Percentiles rank a stretch among this genome's conserved stretches.
phyloP scores from a whole-genome alignment of 1,284 basidiomycete genomes.

The Cerrena zonata region DNA sequence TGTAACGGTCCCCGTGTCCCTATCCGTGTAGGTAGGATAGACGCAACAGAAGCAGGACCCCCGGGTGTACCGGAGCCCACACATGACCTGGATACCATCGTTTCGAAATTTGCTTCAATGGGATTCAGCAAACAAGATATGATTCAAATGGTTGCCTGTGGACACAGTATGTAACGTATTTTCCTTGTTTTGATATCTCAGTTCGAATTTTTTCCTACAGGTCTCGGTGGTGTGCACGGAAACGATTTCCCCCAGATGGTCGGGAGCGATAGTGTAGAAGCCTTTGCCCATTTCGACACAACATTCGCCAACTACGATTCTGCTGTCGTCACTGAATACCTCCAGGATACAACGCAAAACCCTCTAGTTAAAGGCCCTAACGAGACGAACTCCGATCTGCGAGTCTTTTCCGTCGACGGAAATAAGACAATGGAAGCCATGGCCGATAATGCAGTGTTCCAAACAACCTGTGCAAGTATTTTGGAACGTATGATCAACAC shows the following conservation, averaged over 20 bases:
- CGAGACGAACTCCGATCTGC: constrained; percentile 16
- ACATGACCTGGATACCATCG: constrained; percentile 16
- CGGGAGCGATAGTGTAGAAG: too few relatives aligned
- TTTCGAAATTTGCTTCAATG: constrained; percentile 17
- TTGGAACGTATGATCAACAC: constrained; percentile 26
- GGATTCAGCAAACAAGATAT: constrained; percentile 23
- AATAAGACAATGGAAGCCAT: constrained; percentile 25
- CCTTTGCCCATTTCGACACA: constrained; percentile 14
- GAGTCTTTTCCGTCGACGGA: constrained; percentile 20
- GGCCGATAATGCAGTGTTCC: constrained; percentile 11
- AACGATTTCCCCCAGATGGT: constrained; percentile 12
- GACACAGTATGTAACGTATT: constrained; percentile 24
- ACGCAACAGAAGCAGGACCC: constrained; percentile 18
- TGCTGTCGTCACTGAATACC: constrained; percentile 16
- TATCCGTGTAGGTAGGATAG: constrained; percentile 22
- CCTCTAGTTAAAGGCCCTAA: constrained; percentile 17
- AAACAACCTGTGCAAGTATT: constrained; percentile 15
- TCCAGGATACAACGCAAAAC: constrained; percentile 16
- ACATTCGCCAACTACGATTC: too few relatives aligned
- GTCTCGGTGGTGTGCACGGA: constrained; percentile 7
- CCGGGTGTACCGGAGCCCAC: constrained; percentile 26
- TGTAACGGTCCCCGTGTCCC: constrained; percentile 19
- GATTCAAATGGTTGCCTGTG: constrained; percentile 25
- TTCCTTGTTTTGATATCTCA: constrained; percentile 24
- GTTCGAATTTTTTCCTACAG: constrained; percentile 16